Evolutionary conservation across 495 filamentous ascomycete species (phyloP), one percentile per base, ranked within the genome.

Genomic region (Penicillium herquei): DNA sequence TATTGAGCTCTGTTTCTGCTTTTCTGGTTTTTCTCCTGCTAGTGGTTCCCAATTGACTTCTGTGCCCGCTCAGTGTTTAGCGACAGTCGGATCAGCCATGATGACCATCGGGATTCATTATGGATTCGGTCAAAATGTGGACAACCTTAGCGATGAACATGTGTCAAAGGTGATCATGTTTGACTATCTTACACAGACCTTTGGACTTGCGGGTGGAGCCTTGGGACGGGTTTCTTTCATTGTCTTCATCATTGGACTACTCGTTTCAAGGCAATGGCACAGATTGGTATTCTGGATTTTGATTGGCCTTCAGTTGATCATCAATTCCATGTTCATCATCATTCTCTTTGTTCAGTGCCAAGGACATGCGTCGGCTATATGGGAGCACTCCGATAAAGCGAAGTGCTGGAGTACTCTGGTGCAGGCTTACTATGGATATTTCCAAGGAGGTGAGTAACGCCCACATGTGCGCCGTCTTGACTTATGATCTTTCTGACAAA

Each of bases 311-410:
- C 72, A 69, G 32, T 31, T 69, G 18, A 10, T 70, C 8, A 46
- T 61, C 10, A 65, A 77, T 42, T 21, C 58, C 1, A 57, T 64
- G 11, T 67, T 68, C 33, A 57, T 75, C n/a, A 52, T 68, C 10
- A 66, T 78, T 2, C 60, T 75, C 6, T 76, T 78, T 46, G 56
- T 61, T 3, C 70, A 71, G 51, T 81, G 78, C 37, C 66, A 59
- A 1, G 58, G 61, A 11, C 72, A 76, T 16, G 54, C 56, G 6
- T 64, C 58, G 0, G 67, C 71, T 4, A 70, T 71, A 17, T 81
- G 78, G 78, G 63, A 71, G 11, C 59, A 71, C 3, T 35, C 42
- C 1, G 59, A 73, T 7, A 53, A 71, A 1, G 48, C 55, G 3
- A 63, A 63, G 49, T 80, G 77, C 57, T 69, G 69, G 61, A 49